Evolutionary conservation across 2,329 filamentous ascomycete species (phyloP).

Genomic region (Neonectria hederae): DNA sequence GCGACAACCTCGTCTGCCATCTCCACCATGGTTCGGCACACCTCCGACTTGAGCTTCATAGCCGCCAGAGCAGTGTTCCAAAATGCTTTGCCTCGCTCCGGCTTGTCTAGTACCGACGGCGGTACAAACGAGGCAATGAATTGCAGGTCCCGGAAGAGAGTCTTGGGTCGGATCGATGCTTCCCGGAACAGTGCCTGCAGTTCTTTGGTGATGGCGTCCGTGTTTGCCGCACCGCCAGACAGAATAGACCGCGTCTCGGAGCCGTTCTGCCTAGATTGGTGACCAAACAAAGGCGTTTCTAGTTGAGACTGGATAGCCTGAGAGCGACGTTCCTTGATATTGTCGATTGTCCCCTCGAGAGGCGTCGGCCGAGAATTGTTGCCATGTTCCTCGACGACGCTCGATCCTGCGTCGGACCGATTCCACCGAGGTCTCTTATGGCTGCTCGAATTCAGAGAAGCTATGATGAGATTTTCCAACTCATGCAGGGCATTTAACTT

Average conservation of each 20-base stretch:
- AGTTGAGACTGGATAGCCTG: constrained; percentile 54
- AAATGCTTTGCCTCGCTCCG: constrained; percentile 79
- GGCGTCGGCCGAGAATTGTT: constrained; percentile 53
- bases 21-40: constrained; percentile 81
- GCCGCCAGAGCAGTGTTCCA: constrained; percentile 90
- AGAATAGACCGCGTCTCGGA: constrained; percentile 60
- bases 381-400: constrained; percentile 46
- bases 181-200: constrained; percentile 75
- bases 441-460: constrained; percentile 64
- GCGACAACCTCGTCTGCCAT: constrained; percentile 64
- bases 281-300: constrained; percentile 45
- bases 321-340: constrained; percentile 73
- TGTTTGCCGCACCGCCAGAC: constrained; percentile 62
- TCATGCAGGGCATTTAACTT: constrained; percentile 88
- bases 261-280: constrained; percentile 53
- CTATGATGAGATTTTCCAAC: constrained; percentile 82
- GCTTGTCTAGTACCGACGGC: constrained; percentile 66
- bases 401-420: constrained; percentile 50
- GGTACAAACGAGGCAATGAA: constrained; percentile 75
- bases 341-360: constrained; percentile 75
- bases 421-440: constrained; percentile 49
- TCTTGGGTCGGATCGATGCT: constrained; percentile 76
- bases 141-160: constrained; percentile 83
- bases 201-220: constrained; percentile 72
- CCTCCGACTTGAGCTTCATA: constrained; percentile 86